Conservation (phyloP, 805 yeast genomes). For the Scheffersomyces lignosus region DNA sequence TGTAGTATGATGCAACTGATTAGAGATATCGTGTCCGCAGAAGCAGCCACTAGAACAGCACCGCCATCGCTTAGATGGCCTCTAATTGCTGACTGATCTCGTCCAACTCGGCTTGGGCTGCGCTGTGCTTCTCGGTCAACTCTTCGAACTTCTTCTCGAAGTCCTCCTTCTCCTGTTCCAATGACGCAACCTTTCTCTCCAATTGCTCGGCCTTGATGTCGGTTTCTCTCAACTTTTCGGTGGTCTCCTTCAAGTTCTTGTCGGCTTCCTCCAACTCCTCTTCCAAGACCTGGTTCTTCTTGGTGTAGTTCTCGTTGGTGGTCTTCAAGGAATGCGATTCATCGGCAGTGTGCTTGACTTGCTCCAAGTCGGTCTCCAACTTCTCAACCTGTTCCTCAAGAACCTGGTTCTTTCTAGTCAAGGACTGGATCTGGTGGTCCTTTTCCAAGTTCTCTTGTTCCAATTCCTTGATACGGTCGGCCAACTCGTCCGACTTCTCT, state of each 20-base stretch:
- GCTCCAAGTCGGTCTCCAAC: constrained; percentile 70
- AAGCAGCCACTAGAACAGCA: too few species aligned
- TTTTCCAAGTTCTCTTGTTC: constrained; percentile 91
- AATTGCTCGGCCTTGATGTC: constrained; percentile 95
- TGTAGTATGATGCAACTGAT: too few species aligned
- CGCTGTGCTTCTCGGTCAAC: constrained; percentile 73
- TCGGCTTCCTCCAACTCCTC: constrained; percentile 90
- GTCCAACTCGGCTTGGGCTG: constrained; percentile 91
- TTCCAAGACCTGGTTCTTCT: constrained; percentile 86
- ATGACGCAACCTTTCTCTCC: constrained; percentile 88
- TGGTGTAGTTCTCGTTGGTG: constrained; percentile 85
- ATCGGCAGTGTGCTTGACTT: constrained; percentile 83
- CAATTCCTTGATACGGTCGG: constrained; percentile 76
- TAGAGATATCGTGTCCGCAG: too few species aligned
- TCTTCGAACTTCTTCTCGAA: constrained; percentile 92
- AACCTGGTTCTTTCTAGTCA: constrained; percentile 87
- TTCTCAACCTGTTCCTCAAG: constrained; percentile 83
- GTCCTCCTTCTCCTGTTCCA: constrained; percentile 89
- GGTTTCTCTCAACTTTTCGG: constrained; percentile 90
- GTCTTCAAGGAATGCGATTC: constrained; percentile 87
- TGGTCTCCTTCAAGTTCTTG: constrained; percentile 86
- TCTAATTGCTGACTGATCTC: constrained; percentile 97
- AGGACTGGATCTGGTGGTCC: constrained; percentile 92
- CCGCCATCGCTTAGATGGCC: constrained; percentile 43
- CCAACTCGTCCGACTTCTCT: constrained; percentile 89